A percentile compares a stretch with the other conserved stretches of the same genome.
phyloP scores from a whole-genome alignment of 352 stramenopile species.

The Phytopythium delawarense region DNA sequence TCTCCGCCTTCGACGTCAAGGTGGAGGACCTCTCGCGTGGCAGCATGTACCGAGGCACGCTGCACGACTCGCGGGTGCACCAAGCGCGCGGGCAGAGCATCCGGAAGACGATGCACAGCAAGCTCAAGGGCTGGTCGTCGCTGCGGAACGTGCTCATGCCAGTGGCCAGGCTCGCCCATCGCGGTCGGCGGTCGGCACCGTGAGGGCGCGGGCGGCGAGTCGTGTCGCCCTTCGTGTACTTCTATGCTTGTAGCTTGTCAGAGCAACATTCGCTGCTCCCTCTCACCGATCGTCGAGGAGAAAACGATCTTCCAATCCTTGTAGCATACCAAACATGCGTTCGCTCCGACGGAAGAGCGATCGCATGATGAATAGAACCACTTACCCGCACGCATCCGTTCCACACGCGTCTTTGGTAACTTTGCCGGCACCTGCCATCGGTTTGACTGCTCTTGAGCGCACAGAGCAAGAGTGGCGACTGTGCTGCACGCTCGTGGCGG shows the following conservation, averaged over 20 bases:
- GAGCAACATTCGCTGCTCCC: neutral
- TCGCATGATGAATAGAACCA: neutral
- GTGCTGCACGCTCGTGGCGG: neutral
- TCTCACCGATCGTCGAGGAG: neutral
- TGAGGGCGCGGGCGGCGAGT: neutral
- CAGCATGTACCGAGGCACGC: constrained; percentile 61
- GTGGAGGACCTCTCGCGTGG: constrained; percentile 52
- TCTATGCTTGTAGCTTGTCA: neutral
- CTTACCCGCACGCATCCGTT: no score
- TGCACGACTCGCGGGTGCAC: constrained; percentile 40
- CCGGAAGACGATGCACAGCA: constrained; percentile 30
- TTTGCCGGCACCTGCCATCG: neutral
- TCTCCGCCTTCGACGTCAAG: constrained; percentile 57
- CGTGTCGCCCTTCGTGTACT: neutral
- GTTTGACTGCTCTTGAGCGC: neutral
- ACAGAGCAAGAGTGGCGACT: neutral
- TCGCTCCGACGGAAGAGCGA: constrained; percentile 4
- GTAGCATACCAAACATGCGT: neutral
- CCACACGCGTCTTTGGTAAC: no score
- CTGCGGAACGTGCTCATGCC: constrained; percentile 10
- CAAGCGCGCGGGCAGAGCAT: constrained; percentile 15
- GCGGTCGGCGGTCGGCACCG: constrained; percentile 1
- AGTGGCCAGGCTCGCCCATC: neutral
- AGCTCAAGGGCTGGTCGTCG: constrained; percentile 33
- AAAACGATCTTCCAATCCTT: neutral